A percentile compares a stretch with the other conserved stretches of the same genome.
Evolutionary conservation across 768 basidiomycete genomes (phyloP).

Genomic region (Rhizopogon roseolus): DNA sequence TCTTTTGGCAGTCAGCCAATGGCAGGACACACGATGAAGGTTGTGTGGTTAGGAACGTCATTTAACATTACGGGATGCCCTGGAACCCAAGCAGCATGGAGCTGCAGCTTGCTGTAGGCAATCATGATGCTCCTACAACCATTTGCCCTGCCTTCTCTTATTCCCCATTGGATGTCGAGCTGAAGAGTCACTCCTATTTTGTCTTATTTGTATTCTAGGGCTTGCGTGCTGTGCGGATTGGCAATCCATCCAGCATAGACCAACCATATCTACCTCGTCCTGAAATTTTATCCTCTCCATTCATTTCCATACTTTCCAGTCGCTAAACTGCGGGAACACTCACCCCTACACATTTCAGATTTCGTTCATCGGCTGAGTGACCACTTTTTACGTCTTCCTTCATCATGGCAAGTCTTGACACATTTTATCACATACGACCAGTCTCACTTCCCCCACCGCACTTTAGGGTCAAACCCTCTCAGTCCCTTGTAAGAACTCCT

Average conservation of each 20-base stretch:
- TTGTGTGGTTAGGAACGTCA: too few species aligned
- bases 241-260: conserved; percentile 1
- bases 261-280: conserved; percentile 3
- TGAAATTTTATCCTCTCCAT: background rate
- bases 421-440: background rate
- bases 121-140: too few species aligned
- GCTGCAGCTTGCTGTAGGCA: too few species aligned
- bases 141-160: too few species aligned
- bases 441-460: conserved; percentile 3
- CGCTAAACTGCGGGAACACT: background rate
- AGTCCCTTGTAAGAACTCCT: conserved; percentile 54
- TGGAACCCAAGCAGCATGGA: too few species aligned
- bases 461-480: conserved; percentile 83
- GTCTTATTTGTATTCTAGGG: too few species aligned
- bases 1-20: too few species aligned
- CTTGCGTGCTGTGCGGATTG: background rate
- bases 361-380: background rate
- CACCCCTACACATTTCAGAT: background rate
- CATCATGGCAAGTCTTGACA: conserved; percentile 19
- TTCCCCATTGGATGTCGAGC: background rate
- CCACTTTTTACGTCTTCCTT: conserved; percentile 16
- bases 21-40: too few species aligned
- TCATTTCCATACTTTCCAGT: background rate
- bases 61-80: too few species aligned
- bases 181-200: background rate